Percentiles rank a stretch among this genome's conserved stretches.
Evolutionary conservation across 768 basidiomycete species (phyloP).

Genomic region (Amanita rimosa): DNA sequence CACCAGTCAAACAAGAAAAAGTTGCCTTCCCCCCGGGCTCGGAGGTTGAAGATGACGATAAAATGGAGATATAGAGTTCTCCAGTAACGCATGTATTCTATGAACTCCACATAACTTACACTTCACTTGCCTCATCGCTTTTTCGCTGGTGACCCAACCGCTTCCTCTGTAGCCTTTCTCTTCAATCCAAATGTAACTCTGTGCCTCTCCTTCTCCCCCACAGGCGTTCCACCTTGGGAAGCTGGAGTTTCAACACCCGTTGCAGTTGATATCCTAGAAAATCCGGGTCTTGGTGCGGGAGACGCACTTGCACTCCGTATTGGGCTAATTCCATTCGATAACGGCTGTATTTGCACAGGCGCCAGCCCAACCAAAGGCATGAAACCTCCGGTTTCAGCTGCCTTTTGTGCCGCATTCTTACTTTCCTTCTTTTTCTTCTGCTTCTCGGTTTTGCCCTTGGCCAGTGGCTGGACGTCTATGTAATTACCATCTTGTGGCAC

Average conservation of each 20-base stretch:
- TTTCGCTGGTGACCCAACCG: slow-evolving; percentile 59
- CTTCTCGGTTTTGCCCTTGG: slow-evolving; percentile 79
- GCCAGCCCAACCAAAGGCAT: slow-evolving; percentile 47
- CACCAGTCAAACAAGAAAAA: not conserved
- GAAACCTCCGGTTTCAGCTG: slow-evolving; percentile 32
- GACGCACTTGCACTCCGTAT: slow-evolving; percentile 39
- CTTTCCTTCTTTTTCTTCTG: slow-evolving; percentile 72
- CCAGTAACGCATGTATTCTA: not conserved
- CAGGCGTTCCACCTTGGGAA: slow-evolving; percentile 44
- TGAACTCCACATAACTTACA: not conserved
- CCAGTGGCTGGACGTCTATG: slow-evolving; percentile 67
- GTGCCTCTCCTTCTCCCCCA: slow-evolving; percentile 59
- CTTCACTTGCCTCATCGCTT: not conserved
- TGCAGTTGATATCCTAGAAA: slow-evolving; percentile 62
- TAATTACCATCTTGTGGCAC: slow-evolving; percentile 81
- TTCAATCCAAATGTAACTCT: slow-evolving; percentile 78
- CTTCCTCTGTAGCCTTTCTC: slow-evolving; percentile 69
- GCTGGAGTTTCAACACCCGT: slow-evolving; percentile 27
- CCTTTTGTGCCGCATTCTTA: slow-evolving; percentile 34
- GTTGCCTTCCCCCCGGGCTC: slow-evolving; percentile 2
- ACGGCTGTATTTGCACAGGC: slow-evolving; percentile 33
- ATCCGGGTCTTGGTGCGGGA: slow-evolving; percentile 61
- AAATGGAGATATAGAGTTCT: slow-evolving; percentile 31
- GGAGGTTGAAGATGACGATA: slow-evolving; percentile 16
- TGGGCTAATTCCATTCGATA: slow-evolving; percentile 37